Evolutionary conservation across 257 asterid species (phyloP).

Genomic region (Ocimum tenuiflorum): DNA sequence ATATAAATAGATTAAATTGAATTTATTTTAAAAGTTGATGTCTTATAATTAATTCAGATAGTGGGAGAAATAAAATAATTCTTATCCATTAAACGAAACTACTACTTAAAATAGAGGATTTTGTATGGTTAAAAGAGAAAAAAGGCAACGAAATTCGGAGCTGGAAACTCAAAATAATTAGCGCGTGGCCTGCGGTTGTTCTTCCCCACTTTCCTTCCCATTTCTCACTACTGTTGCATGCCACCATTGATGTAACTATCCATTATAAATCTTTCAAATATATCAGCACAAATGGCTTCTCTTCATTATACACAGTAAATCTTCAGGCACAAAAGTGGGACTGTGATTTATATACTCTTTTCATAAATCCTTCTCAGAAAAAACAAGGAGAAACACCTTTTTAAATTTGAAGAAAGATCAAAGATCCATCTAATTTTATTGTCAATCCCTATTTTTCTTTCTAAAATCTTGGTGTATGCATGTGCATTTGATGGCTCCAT

Average conservation of each 20-base stretch:
- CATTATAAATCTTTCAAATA: not conserved
- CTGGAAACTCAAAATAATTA: not conserved
- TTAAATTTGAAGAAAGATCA: no score
- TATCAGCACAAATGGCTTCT: not conserved
- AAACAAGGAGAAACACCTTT: no score
- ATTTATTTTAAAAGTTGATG: no score
- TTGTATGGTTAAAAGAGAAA: not conserved
- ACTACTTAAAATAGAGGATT: not conserved
- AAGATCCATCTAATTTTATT: no score
- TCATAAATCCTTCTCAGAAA: not conserved
- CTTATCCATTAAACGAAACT: not conserved
- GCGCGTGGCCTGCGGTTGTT: not conserved
- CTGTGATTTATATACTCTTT: not conserved
- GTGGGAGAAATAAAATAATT: no score
- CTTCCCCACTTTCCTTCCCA: conserved; percentile 1
- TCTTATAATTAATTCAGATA: no score
- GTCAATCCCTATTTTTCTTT: no score
- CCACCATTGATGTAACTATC: not conserved
- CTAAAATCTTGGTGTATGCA: conserved; percentile 44
- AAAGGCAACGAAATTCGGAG: not conserved
- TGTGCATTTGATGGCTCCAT: conserved; percentile 47
- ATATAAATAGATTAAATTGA: no score
- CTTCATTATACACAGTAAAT: not conserved
- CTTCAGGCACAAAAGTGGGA: not conserved
- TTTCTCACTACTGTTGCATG: not conserved